Evolutionary conservation across 2,329 filamentous ascomycete species (phyloP), one percentile per base, ranked within the genome.

Genomic region (Venturia asperata): DNA sequence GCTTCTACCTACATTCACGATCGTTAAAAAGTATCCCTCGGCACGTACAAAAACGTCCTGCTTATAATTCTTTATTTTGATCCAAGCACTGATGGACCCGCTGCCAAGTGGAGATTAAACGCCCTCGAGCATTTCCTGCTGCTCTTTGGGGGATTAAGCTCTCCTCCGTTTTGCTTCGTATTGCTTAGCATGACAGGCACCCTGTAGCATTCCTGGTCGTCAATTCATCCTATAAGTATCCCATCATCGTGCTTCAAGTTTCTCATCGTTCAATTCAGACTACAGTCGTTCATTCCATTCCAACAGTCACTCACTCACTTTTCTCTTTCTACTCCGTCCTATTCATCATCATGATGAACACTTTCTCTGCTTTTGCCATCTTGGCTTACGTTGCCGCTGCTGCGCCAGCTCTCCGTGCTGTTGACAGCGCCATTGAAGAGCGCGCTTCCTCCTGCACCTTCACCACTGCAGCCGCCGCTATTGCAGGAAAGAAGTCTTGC

Each of bases 401-500:
- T n/a, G 30, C 30, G 27, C 52, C 52, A 37, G 27, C 52, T 37
- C 30, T 58, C 15, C 52, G 30, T 58, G 41, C 42, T 39, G 61
- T 39, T 30, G 61, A 43, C 34, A 49, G 34, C 11, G 41, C 45
- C 42, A 47, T 63, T 9, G 61, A 63, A 37, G 34, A 63, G 43
- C 61, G 61, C 15, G 61, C 61, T n/a, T 24, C 61, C 30, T 34
- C 41, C 61, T 63, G 61, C 45, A 63, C 61, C 6, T 63, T 63
- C 34, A 63, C 61, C 34, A 27, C 39, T 49, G 61, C 61, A 27
- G 42, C 61, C 17, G 42, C 21, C 34, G 61, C 61, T 10, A 52
- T 30, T 39, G n/a, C 61, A 27, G 42, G 58, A 5, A 49, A 42
- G 55, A 63, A 62, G 21, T 49, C 67, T 24, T 77, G 76, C 71